Evolutionary conservation across 2,329 filamentous ascomycete species (phyloP).

Genomic region (Pseudovirgaria hyperparasitica): DNA sequence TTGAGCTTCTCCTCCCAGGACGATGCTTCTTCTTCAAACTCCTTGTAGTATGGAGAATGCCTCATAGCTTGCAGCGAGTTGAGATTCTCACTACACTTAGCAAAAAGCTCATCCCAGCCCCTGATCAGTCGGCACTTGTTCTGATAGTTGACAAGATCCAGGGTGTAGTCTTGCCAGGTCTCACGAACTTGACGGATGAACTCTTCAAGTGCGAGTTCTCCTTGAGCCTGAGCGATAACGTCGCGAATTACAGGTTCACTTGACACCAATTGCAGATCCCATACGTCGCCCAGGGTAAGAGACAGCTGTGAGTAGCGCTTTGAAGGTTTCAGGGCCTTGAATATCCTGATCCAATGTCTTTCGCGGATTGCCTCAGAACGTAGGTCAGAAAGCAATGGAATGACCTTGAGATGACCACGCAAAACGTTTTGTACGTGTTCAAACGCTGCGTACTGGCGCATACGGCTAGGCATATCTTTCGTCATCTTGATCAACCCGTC

Average conservation of each 20-base stretch:
- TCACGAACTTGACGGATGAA: constrained; percentile 94
- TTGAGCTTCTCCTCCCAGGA: constrained; percentile 98
- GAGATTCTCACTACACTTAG: constrained; percentile 94
- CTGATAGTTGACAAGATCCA: constrained; percentile 94
- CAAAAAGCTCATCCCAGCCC: constrained; percentile 95
- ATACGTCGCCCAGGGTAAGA: constrained; percentile 95
- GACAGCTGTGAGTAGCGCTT: constrained; percentile 90
- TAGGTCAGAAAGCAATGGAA: constrained; percentile 73
- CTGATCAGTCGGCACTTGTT: constrained; percentile 96
- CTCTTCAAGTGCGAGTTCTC: constrained; percentile 96
- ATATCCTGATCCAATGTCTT: constrained; percentile 95
- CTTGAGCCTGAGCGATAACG: constrained; percentile 90
- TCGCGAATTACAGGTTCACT: constrained; percentile 82
- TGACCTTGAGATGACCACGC: constrained; percentile 80
- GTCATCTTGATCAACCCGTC: constrained; percentile 94
- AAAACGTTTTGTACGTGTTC: constrained; percentile 93
- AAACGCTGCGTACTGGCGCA: constrained; percentile 99
- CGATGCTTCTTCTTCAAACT: constrained; percentile 95
- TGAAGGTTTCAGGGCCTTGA: constrained; percentile 84
- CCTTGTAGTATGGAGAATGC: constrained; percentile 97
- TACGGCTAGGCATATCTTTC: constrained; percentile 96
- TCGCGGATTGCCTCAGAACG: constrained; percentile 95
- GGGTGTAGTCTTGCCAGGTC: constrained; percentile 87
- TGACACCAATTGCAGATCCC: constrained; percentile 84
- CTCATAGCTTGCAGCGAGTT: constrained; percentile 98